These are phyloP conservation scores for Candida berthetii DNA, from an alignment of 805 yeast species.

Conservation along the genomic window DNA sequence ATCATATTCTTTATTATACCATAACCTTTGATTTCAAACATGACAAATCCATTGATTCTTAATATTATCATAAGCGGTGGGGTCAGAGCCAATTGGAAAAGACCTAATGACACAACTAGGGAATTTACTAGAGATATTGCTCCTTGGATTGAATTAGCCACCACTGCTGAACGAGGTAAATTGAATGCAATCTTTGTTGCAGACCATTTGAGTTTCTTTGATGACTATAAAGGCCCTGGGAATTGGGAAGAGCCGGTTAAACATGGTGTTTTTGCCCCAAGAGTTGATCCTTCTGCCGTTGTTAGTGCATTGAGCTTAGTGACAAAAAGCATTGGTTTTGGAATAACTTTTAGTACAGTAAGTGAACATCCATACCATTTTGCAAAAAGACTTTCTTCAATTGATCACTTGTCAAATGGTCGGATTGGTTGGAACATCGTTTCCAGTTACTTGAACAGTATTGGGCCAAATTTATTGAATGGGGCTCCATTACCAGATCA, in stretches of 20 bases:
- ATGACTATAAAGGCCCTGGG: conserved; percentile 31
- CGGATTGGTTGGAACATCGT: conserved; percentile 39
- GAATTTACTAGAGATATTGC: conserved; percentile 19
- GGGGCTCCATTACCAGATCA: conserved; percentile 28
- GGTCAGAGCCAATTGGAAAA: conserved; percentile 28
- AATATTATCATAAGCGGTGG: conserved; percentile 25
- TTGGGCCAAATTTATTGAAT: conserved; percentile 27
- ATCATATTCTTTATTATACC: too few relatives aligned
- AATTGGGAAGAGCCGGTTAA: conserved; percentile 25
- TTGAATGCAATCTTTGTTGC: conserved; percentile 30
- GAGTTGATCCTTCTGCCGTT: conserved; percentile 29
- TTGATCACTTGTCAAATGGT: conserved; percentile 34
- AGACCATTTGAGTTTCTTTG: conserved; percentile 30
- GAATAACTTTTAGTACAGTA: conserved; percentile 31
- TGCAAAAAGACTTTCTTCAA: conserved; percentile 31
- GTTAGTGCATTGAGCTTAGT: conserved; percentile 33
- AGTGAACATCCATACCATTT: conserved; percentile 34
- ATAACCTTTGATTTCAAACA: neutral
- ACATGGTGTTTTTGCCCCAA: conserved; percentile 24
- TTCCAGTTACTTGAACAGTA: conserved; percentile 29
- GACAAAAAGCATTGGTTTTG: conserved; percentile 28
- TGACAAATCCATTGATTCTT: conserved; percentile 21
- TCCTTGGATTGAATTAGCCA: conserved; percentile 30
- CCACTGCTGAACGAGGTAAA: conserved; percentile 27
- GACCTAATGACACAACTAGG: conserved; percentile 26